Base-by-base conservation (phyloP, 2,329 filamentous ascomycete species). In the Leptodontidium sp. region DNA sequence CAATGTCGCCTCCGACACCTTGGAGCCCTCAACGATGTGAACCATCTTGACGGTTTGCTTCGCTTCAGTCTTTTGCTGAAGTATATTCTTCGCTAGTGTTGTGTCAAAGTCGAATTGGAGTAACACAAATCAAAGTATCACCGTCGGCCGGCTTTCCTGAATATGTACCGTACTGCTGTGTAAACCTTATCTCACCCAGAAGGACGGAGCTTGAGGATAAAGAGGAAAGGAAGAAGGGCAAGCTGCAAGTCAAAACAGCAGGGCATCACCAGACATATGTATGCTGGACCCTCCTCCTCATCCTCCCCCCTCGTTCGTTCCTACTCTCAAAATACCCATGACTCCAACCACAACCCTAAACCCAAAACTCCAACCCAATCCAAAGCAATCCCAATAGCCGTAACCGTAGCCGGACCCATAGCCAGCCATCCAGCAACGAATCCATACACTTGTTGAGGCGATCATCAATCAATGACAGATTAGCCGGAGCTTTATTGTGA, bases 251-350 rank as follows among this genome's bases (percentile, higher is more conserved):
- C n/a, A 38, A 58, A 58, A n/a, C 35, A 40, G 55, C 35, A 59
- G 55, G 55, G 35, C 55, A 59, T 59, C 55, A 43, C 35, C n/a
- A 8, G 55, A 59, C 55, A 59, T 59, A 59, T 59, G 35, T 59
- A 59, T 21, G 21, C 7, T 40, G 21, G 47, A n/a, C 47, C 15
- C 21, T 4, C 21, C 21, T 21, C 21, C 21, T 21, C 21, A 21
- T 43, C 38, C 14, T 9, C n/a, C 35, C 8, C 26, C 55, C 55
- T 43, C 9, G 32, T 24, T 8, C 2, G 15, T 7, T 40, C 8
- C 38, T 3, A 40, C 38, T 40, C 55, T 40, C 38, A 8, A 40
- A 26, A 59, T 24, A 55, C 29, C 52, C 52, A 55, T 55, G 52
- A 26, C 17, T 59, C 35, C 35, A 43, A 40, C 55, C 9, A 2